phyloP scores from a whole-genome alignment of 257 asterid species.

The Solanum sparsipilum region DNA sequence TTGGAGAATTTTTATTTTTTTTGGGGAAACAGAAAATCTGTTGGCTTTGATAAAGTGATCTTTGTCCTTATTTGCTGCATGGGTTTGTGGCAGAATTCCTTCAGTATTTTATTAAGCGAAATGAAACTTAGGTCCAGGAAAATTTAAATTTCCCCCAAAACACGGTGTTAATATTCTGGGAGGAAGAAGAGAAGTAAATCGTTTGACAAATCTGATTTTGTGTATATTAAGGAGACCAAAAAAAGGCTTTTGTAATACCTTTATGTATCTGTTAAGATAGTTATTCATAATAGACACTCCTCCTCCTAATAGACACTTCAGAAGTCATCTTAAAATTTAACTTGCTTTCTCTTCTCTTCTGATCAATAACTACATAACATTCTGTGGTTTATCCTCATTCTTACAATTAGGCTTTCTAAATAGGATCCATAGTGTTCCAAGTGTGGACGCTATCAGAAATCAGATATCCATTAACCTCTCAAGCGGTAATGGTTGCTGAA shows the following conservation, averaged over 20 bases:
- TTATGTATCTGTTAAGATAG: not conserved
- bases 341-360: not conserved
- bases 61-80: not conserved
- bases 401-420: not conserved
- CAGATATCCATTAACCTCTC: not conserved
- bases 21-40: not conserved
- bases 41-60: not conserved
- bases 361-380: not conserved
- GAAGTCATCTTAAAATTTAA: not conserved
- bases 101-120: not conserved
- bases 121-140: not conserved
- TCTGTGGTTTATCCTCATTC: not conserved
- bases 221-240: not conserved
- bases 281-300: not conserved
- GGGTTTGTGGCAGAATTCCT: not conserved
- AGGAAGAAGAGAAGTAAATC: not conserved
- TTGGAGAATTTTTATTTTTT: no score
- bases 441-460: not conserved
- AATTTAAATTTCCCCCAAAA: not conserved
- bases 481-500: not conserved
- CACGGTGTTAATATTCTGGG: not conserved
- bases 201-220: not conserved
- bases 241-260: not conserved
- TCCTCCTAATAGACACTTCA: not conserved
- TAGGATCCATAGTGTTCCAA: not conserved